These are phyloP conservation scores for Taphrina wiesneri DNA, from an alignment of 1,139 yeast species.

Conservation along the genomic window DNA sequence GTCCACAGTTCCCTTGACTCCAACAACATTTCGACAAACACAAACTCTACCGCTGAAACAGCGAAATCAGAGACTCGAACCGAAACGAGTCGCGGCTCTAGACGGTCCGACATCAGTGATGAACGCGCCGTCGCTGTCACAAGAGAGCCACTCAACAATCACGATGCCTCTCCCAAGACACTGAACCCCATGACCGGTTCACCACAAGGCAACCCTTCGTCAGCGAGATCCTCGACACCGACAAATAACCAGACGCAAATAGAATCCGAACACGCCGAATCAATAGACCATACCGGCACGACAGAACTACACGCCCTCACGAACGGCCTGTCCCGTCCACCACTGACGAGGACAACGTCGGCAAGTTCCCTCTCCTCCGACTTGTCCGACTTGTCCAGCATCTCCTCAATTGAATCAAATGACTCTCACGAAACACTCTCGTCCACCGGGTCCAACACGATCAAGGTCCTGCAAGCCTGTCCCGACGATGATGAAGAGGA, in stretches of 20 bases:
- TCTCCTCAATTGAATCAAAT: background rate
- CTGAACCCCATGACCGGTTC: too few species aligned
- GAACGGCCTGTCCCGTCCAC: background rate
- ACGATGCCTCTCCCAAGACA: background rate
- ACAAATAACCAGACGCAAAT: background rate
- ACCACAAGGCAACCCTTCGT: background rate
- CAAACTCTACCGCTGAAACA: background rate
- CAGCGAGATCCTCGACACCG: background rate
- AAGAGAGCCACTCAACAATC: background rate
- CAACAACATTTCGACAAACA: background rate
- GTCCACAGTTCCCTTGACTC: constrained; percentile 3
- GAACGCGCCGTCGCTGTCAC: too few species aligned
- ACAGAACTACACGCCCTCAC: background rate
- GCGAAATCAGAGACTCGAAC: background rate
- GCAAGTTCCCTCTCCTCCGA: constrained; percentile 11
- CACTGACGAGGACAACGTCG: background rate
- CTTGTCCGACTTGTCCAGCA: constrained; percentile 14
- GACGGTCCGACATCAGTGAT: background rate
- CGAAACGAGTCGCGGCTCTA: background rate
- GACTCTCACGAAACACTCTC: background rate
- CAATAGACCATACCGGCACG: background rate
- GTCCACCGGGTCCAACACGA: constrained; percentile 11
- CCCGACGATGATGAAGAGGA: background rate
- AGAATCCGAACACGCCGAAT: background rate
- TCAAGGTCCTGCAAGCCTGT: background rate